Evolutionary conservation across 495 filamentous ascomycete species (phyloP), one percentile per base, ranked within the genome.

Genomic region (Monascus purpureus): DNA sequence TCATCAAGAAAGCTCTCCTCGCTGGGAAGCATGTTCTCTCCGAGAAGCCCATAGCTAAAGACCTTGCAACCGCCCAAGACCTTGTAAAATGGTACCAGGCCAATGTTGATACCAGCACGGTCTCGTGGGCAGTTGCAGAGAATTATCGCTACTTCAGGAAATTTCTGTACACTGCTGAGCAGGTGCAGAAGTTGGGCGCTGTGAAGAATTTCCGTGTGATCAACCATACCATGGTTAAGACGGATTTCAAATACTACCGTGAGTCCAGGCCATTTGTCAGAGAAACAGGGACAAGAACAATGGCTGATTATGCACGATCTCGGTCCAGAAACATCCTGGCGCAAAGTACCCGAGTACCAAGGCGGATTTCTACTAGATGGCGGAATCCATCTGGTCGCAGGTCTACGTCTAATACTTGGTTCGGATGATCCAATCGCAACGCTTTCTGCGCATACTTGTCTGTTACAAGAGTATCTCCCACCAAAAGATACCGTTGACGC

Each of bases 41-140:
- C n/a, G 83, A 92, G 53, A 92, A 90, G 50, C 82, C 83, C 12
- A 70, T 88, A 24, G 80, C 81, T 1, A 66, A 68, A 42, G 72
- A 83, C 46, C 42, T 83, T 13, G 57, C 61, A 2, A 59, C 69
- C 0, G 82, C 77, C 6, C 58, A 61, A 23, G 61, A 73, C 17
- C 63, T 90, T 18, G 48, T 83, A 24, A 31, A 60, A 6, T 81
- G 70, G 63, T 82, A 78, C 42, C 50, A 65, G 30, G 42, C 54
- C 23, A 59, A 65, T 8, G 63, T 67, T 19, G 54, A 64, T 31
- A 40, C 47, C 11, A 49, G 37, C 17, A 67, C 67, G 33, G 58
- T 65, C 0, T 53, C 63, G 32, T 78, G 79, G 58, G 63, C 59
- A 13, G 73, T 88, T 9, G 83, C 77, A 0, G 83, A 88, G 59